Evolutionary conservation across 495 filamentous ascomycete species (phyloP).

Genomic region (Monascus purpureus): DNA sequence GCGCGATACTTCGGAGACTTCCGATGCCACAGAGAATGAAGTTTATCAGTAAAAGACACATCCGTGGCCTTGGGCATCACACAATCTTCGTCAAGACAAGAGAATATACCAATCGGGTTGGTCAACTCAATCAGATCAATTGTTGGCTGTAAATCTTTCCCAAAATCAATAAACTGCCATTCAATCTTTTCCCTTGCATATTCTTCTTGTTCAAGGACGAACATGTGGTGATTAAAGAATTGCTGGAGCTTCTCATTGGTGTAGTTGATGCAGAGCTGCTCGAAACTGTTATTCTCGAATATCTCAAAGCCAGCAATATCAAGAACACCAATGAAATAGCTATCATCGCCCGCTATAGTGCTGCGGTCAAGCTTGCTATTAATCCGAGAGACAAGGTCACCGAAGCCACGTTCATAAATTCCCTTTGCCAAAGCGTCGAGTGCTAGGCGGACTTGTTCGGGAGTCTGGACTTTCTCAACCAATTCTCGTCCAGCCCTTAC

Average conservation of each 20-base stretch:
- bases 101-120: slow-evolving; percentile 98
- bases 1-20: slow-evolving; percentile 88
- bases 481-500: slow-evolving; percentile 95
- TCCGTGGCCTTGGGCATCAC: slow-evolving; percentile 99
- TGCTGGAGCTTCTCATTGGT: slow-evolving; percentile 99
- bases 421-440: slow-evolving; percentile 92
- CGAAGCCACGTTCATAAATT: slow-evolving; percentile 93
- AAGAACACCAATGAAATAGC: slow-evolving; percentile 90
- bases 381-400: slow-evolving; percentile 81
- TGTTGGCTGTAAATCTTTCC: slow-evolving; percentile 90
- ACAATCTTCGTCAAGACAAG: slow-evolving; percentile 92
- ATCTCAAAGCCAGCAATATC: slow-evolving; percentile 99
- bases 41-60: slow-evolving; percentile 91
- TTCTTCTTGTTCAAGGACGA: slow-evolving; percentile 96
- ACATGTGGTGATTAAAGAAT: slow-evolving; percentile 99
- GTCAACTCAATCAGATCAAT: slow-evolving; percentile 94
- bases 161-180: slow-evolving; percentile 99
- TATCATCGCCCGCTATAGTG: slow-evolving; percentile 67
- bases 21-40: slow-evolving; percentile 91
- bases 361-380: slow-evolving; percentile 80
- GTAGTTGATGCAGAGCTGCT: slow-evolving; percentile 99
- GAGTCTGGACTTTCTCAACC: slow-evolving; percentile 96
- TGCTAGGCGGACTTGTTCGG: slow-evolving; percentile 82
- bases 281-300: slow-evolving; percentile 96
- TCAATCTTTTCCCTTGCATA: slow-evolving; percentile 97